Conservation (phyloP, 2,329 filamentous ascomycete species). For the Thermomyces lanuginosus region DNA sequence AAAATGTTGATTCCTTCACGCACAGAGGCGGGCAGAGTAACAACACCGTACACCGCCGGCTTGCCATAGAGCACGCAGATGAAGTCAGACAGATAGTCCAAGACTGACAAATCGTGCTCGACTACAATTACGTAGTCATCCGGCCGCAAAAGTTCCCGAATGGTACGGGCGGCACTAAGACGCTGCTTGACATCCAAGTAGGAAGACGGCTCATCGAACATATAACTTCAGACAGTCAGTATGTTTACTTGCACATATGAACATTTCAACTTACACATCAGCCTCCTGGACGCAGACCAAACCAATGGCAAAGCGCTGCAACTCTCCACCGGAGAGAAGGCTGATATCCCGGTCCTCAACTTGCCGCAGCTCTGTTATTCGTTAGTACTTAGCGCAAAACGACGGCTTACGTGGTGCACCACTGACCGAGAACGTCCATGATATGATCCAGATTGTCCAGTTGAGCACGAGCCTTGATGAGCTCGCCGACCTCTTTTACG, state of each 20-base stretch:
- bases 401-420: no score
- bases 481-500: conserved; percentile 59
- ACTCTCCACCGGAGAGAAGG: conserved; percentile 85
- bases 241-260: not conserved
- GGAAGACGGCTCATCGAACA: conserved; percentile 98
- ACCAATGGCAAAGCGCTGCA: conserved; percentile 94
- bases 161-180: conserved; percentile 78
- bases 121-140: conserved; percentile 97
- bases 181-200: conserved; percentile 99
- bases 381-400: no score
- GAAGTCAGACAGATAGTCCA: conserved; percentile 97
- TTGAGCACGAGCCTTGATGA: conserved; percentile 61
- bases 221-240: conserved; percentile 43
- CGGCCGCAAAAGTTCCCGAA: conserved; percentile 72
- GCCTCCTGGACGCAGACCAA: conserved; percentile 90
- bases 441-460: conserved; percentile 71
- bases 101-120: conserved; percentile 95
- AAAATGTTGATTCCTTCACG: conserved; percentile 99
- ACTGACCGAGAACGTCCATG: conserved; percentile 53
- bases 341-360: conserved; percentile 85
- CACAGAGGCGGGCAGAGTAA: conserved; percentile 86
- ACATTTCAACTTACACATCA: conserved; percentile 58
- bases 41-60: conserved; percentile 92
- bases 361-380: conserved; percentile 55
- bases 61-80: conserved; percentile 94